Evolutionary conservation across 2,329 filamentous ascomycete genomes (phyloP).

Genomic region (Diaporthe helianthi): DNA sequence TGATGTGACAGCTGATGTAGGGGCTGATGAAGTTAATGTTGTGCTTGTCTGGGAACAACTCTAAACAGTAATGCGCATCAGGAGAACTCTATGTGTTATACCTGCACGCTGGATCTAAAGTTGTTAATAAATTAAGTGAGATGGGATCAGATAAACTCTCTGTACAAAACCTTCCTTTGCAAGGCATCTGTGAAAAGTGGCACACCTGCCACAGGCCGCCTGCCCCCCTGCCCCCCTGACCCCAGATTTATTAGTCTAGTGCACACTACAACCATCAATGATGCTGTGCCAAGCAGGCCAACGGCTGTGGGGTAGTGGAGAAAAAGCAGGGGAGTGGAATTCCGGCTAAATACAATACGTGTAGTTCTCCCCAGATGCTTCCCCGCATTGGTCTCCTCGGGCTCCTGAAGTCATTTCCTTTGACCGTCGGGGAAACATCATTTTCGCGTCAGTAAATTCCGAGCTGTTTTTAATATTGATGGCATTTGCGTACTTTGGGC

Average conservation of each 20-base stretch:
- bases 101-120: background rate
- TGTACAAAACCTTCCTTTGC: background rate
- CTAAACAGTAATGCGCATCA: background rate
- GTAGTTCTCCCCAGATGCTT: conserved; percentile 16
- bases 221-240: conserved; percentile 20
- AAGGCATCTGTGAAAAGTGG: background rate
- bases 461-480: background rate
- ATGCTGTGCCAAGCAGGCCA: conserved; percentile 5
- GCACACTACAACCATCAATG: too few relatives aligned
- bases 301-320: conserved; percentile 20
- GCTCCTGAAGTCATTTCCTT: conserved; percentile 24
- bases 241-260: conserved; percentile 6
- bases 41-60: conserved; percentile 2
- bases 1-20: background rate
- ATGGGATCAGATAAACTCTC: background rate
- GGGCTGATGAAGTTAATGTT: conserved; percentile 13
- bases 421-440: background rate
- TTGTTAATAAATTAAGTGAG: background rate
- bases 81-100: background rate
- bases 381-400: conserved; percentile 15
- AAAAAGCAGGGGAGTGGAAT: conserved; percentile 13
- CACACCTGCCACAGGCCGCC: too few relatives aligned
- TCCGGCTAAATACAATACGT: conserved; percentile 34
- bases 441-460: conserved; percentile 13
- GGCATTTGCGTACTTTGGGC: background rate